Evolutionary conservation across 192 early-diverging fungal species (phyloP), one percentile per base, ranked within the genome.

Genomic region (Backusella circina): DNA sequence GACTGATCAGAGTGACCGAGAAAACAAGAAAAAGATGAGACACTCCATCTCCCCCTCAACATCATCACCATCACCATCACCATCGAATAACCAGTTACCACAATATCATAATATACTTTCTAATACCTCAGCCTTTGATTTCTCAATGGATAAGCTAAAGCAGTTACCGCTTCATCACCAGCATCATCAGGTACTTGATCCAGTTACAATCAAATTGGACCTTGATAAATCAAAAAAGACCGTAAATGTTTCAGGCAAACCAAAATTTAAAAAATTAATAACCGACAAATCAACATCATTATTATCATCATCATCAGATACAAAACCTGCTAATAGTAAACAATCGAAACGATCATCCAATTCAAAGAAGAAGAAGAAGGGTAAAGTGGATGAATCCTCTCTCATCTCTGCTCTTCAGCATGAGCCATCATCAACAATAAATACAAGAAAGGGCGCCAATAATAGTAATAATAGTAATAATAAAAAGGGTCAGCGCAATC

Each of bases 341-440:
- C 35, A 72, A 57, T 16, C 18, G 4, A 72, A 72, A 33, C 28
- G 31, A 57, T 16, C 71, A 8, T 26, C 47, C 18, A 57, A 71
- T 71, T 10, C 69, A 23, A 21, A 28, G 13, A 72, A 72, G 71
- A 72, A 72, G 21, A 72, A 72, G 32, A 72, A 72, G 33, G 69
- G 69, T 16, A 71, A 71, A 44, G 6, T 18, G 5, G 44, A 47
- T 47, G 16, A 5, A 51, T 32, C 30, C 5, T 8, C 28, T 30
- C 7, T 47, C 7, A 10, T 30, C 21, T 8, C 36, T 2, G 16
- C 13, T 9, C n/a, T 39, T 6, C 18, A 21, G 15, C 15, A 36
- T 37, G 32, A 37, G 26, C 33, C 18, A 28, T 5, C 30, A 66
- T 31, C 32, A 33, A 16, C 65, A 38, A 36, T 31, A 33, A 30